Base-by-base conservation (phyloP, 2,329 filamentous ascomycete genomes). In the Colletotrichum graminicola region DNA sequence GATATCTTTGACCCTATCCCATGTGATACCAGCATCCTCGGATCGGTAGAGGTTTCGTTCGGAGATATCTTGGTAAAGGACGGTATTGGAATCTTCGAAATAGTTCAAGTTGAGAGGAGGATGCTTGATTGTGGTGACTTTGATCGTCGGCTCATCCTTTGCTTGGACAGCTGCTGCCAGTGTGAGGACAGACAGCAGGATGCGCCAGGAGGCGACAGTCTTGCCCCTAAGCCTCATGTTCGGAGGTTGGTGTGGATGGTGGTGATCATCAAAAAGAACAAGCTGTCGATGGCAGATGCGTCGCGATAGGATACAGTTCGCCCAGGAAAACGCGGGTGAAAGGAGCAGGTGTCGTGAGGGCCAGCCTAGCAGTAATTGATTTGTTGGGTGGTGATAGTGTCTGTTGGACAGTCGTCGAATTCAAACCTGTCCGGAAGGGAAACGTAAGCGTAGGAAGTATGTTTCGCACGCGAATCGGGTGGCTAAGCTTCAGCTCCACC, bases 11-110 rank as follows among this genome's bases (percentile, higher is more conserved):
- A 95, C 84, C 73, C 83, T 84, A 55, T 89, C 82, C 95, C 96
- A 99, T 56, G 84, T 88, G 75, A 88, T 88, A 75, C 96, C 97
- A 49, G 93, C 94, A 83, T 98, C 90, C 57, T 87, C 86, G 55
- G 95, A 97, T 72, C 93, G 91, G 81, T 91, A 94, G 62, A 97
- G 86, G 73, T 89, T 90, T 71, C 87, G 86, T 51, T 87, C 87
- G 18, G 86, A 80, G 61, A 84, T 78, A 79, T 97, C 93, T 76
- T 92, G 90, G 78, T 94, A 91, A 56, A 98, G 82, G 71, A 97
- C 86, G 62, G 92, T 89, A 79, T 97, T 92, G 75, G 93, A 95
- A 80, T 95, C 93, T 78, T 96, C 92, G 79, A 99, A 98, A 83
- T 97, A 99, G 82, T 93, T 92, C 75, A 98, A 84, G 79, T 91